Percentiles rank a stretch among this genome's conserved stretches.
Evolutionary conservation across 1,139 yeast genomes (phyloP).

Genomic region (Diutina sp.): DNA sequence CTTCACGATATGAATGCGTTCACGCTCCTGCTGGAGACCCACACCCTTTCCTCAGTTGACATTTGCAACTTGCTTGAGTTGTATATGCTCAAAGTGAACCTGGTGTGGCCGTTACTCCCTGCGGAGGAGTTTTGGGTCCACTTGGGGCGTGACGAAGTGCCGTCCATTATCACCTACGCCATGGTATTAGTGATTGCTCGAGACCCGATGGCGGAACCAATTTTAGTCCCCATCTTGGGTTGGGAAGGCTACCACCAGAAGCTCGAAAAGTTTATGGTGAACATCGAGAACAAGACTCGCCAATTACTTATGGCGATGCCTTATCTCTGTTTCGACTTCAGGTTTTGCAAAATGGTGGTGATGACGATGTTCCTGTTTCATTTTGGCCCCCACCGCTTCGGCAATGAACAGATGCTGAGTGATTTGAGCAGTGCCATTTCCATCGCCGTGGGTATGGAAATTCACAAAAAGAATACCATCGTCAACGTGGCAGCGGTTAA

Average conservation of each 20-base stretch:
- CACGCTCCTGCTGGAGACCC: slow-evolving; percentile 16
- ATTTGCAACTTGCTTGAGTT: slow-evolving; percentile 14
- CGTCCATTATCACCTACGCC: slow-evolving; percentile 15
- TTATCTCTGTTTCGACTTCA: slow-evolving; percentile 26
- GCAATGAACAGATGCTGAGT: slow-evolving; percentile 24
- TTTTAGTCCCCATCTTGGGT: slow-evolving; percentile 12
- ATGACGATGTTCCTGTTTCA: slow-evolving; percentile 18
- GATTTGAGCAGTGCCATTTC: slow-evolving; percentile 21
- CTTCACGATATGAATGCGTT: slow-evolving; percentile 17
- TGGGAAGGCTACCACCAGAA: slow-evolving; percentile 8
- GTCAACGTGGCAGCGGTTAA: slow-evolving; percentile 5
- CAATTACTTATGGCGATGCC: slow-evolving; percentile 21
- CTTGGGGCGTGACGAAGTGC: slow-evolving; percentile 12
- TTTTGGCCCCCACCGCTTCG: slow-evolving; percentile 17
- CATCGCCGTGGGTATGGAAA: slow-evolving; percentile 17
- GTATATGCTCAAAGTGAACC: slow-evolving; percentile 20
- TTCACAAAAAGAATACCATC: slow-evolving; percentile 12
- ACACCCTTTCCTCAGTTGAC: slow-evolving; percentile 12
- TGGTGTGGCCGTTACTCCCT: slow-evolving; percentile 21
- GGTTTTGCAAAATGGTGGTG: slow-evolving; percentile 16
- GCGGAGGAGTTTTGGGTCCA: slow-evolving; percentile 18
- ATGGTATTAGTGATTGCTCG: slow-evolving; percentile 17
- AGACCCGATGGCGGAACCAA: slow-evolving; percentile 17
- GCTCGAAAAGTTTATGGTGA: slow-evolving; percentile 12
- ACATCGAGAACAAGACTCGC: slow-evolving; percentile 23